Evolutionary conservation across 2,329 filamentous ascomycete genomes (phyloP).

Genomic region (Penicillium nordicum): DNA sequence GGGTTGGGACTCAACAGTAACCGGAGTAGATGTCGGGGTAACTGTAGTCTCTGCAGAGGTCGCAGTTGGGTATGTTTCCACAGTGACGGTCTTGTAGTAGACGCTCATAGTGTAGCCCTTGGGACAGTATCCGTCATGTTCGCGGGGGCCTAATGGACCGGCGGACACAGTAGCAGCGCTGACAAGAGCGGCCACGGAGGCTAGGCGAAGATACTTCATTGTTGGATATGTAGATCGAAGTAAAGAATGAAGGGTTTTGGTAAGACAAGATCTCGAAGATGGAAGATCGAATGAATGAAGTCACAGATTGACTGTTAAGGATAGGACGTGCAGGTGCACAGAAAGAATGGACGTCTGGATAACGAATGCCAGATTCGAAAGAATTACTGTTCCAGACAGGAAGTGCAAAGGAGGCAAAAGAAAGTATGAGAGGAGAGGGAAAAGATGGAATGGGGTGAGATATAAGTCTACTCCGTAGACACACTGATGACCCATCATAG

Average conservation of each 20-base stretch:
- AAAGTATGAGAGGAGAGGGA: conserved; percentile 3
- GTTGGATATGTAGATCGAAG: neutral
- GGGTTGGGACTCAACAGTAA: conserved; percentile 1
- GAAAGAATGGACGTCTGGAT: conserved; percentile 33
- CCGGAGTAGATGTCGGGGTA: conserved; percentile 7
- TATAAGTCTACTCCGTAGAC: neutral
- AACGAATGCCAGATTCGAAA: conserved; percentile 24
- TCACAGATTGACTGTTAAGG: neutral
- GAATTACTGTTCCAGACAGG: conserved; percentile 25
- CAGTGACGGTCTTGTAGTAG: conserved; percentile 27
- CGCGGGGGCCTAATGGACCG: conserved; percentile 15
- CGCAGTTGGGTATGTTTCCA: conserved; percentile 13
- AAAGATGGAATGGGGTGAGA: neutral
- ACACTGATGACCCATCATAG: neutral
- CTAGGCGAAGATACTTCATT: conserved; percentile 30
- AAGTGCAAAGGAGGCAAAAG: conserved; percentile 1
- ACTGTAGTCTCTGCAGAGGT: conserved; percentile 13
- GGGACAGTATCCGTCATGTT: conserved; percentile 23
- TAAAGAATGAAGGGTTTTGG: neutral
- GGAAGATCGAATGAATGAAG: conserved; percentile 4
- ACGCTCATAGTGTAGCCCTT: conserved; percentile 28
- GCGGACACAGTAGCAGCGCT: conserved; percentile 27
- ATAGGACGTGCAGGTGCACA: conserved; percentile 20
- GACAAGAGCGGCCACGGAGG: conserved; percentile 25
- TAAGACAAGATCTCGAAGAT: conserved; percentile 3